These are phyloP conservation scores for Calonectria henricotiae DNA, from an alignment of 2,329 filamentous ascomycete genomes.

Conservation along the genomic window DNA sequence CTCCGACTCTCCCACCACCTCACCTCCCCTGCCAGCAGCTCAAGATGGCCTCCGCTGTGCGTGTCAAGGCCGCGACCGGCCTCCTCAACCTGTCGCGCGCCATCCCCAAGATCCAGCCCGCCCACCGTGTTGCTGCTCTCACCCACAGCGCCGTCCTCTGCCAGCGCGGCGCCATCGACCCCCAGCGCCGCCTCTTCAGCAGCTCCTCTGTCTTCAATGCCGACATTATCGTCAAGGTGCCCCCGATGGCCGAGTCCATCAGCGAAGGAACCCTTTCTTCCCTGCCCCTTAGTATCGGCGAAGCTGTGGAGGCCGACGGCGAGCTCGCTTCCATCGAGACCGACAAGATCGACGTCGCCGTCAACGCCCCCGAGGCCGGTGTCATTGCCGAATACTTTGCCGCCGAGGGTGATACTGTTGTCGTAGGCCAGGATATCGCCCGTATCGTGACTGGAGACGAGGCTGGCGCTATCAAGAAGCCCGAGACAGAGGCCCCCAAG, in stretches of 20 bases:
- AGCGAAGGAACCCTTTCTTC: slow-evolving; percentile 53
- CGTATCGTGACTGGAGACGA: slow-evolving; percentile 52
- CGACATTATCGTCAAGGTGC: slow-evolving; percentile 52
- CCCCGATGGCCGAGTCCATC: slow-evolving; percentile 56
- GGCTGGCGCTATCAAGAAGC: slow-evolving; percentile 41
- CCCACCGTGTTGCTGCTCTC: slow-evolving; percentile 39
- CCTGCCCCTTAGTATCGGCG: slow-evolving; percentile 54
- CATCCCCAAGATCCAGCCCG: slow-evolving; percentile 35
- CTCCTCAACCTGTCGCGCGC: slow-evolving; percentile 45
- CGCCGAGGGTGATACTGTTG: slow-evolving; percentile 55
- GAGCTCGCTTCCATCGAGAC: slow-evolving; percentile 57
- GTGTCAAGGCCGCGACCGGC: slow-evolving; percentile 46
- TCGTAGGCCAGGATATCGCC: slow-evolving; percentile 55
- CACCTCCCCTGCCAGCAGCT: slow-evolving; percentile 19
- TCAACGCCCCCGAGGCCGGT: slow-evolving; percentile 51
- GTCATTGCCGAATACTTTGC: slow-evolving; percentile 54
- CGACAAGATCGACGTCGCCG: slow-evolving; percentile 56
- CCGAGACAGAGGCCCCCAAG: slow-evolving; percentile 42
- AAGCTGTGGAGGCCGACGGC: slow-evolving; percentile 54
- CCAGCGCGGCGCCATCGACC: slow-evolving; percentile 45
- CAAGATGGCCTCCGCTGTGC: slow-evolving; percentile 49
- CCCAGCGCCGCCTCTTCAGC: slow-evolving; percentile 49
- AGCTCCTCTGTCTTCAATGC: slow-evolving; percentile 43
- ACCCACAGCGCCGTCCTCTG: slow-evolving; percentile 46
- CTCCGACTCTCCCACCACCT: slow-evolving; percentile 12